These are phyloP conservation scores for Rhodotorula sp. DNA, from an alignment of 1,284 basidiomycete genomes.

Conservation along the genomic window DNA sequence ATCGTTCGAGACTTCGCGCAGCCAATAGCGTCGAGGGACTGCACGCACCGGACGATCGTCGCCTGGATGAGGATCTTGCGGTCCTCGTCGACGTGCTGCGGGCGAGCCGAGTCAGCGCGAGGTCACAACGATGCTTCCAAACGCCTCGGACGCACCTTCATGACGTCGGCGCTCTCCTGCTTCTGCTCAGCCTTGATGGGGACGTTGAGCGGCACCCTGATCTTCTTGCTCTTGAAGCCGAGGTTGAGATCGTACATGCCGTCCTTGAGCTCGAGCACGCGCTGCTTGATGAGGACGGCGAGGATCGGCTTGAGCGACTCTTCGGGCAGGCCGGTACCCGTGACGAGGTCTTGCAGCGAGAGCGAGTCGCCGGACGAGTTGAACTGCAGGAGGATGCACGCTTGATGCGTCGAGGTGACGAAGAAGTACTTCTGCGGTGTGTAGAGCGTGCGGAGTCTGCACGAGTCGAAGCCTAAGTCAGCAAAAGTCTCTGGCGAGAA, in stretches of 20 bases:
- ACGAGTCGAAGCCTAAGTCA: neutral
- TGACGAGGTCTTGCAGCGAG: conserved; percentile 72
- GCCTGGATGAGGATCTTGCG: conserved; percentile 96
- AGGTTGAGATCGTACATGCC: conserved; percentile 85
- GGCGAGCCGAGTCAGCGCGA: neutral
- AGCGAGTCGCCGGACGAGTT: conserved; percentile 78
- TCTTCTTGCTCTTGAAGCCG: conserved; percentile 97
- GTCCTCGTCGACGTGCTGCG: conserved; percentile 78
- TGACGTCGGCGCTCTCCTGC: conserved; percentile 82
- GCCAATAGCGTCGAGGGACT: neutral
- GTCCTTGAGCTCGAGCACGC: conserved; percentile 75
- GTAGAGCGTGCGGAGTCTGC: conserved; percentile 76
- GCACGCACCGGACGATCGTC: conserved; percentile 81
- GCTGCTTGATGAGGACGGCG: conserved; percentile 79
- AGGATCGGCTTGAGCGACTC: conserved; percentile 82
- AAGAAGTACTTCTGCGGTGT: conserved; percentile 89
- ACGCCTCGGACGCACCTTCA: conserved; percentile 61
- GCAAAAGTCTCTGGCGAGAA: neutral
- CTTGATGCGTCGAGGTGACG: conserved; percentile 93
- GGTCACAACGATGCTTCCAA: neutral
- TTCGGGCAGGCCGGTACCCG: conserved; percentile 79
- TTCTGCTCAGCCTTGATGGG: conserved; percentile 94
- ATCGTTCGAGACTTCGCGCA: too few species aligned
- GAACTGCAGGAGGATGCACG: conserved; percentile 90
- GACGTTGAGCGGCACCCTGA: conserved; percentile 87